Evolutionary conservation across 2,329 filamentous ascomycete genomes (phyloP).

Genomic region (Pestalotiopsis sp.): DNA sequence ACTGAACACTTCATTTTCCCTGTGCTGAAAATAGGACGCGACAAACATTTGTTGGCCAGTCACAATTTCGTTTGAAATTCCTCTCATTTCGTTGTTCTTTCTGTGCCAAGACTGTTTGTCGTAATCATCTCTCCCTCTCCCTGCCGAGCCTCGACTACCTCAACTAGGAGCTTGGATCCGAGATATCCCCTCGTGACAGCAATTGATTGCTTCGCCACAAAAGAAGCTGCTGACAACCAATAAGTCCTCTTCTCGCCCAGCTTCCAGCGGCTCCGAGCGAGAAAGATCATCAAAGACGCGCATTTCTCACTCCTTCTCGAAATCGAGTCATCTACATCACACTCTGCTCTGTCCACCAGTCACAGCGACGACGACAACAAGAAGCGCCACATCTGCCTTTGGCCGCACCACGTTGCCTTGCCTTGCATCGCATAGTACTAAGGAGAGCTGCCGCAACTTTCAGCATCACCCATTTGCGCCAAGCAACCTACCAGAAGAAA

Average conservation of each 20-base stretch:
- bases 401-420: neutral
- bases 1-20: neutral
- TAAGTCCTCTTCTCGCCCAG: too few relatives aligned
- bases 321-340: neutral
- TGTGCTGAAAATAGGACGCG: neutral
- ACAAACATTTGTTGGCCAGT: neutral
- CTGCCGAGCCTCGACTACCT: slow-evolving; percentile 1
- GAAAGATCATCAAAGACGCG: neutral
- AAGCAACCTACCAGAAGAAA: neutral
- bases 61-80: neutral
- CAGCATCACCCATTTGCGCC: neutral
- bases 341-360: neutral
- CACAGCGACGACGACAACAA: neutral
- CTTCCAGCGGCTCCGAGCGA: too few relatives aligned
- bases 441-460: neutral
- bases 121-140: neutral
- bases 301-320: neutral
- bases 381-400: neutral
- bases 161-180: neutral
- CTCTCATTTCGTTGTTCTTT: neutral
- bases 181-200: slow-evolving; percentile 11
- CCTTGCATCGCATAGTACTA: neutral
- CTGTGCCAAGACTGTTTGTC: neutral
- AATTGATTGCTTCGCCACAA: slow-evolving; percentile 9
- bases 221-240: neutral